Conservation (phyloP, 192 early-diverging fungal genomes). For the Oehlia diaphana region DNA sequence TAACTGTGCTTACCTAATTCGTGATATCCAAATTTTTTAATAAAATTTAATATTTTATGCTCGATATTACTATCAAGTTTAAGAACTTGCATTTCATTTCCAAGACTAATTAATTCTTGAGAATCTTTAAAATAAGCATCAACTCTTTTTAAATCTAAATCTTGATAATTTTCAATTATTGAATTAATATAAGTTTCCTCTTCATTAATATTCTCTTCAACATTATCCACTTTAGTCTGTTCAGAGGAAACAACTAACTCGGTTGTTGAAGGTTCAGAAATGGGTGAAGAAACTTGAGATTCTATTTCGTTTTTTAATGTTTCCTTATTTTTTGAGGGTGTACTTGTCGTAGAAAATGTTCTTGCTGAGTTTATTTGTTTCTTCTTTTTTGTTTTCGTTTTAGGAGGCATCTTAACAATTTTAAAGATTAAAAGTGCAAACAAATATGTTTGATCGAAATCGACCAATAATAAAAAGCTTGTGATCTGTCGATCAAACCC, state of each 20-base stretch:
- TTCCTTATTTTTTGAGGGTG: slow-evolving; percentile 36
- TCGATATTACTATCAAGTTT: slow-evolving; percentile 41
- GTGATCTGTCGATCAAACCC: no score
- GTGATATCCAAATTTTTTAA: slow-evolving; percentile 39
- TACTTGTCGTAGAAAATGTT: slow-evolving; percentile 40
- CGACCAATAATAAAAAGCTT: no score
- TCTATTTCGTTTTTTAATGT: slow-evolving; percentile 3
- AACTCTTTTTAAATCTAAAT: slow-evolving; percentile 34
- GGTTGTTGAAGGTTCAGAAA: background rate
- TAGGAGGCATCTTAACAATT: background rate
- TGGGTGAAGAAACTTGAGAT: background rate
- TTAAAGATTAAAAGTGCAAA: no score
- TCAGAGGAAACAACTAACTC: background rate
- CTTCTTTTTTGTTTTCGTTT: slow-evolving; percentile 38
- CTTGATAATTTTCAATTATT: slow-evolving; percentile 37
- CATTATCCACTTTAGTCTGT: background rate
- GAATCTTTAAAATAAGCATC: slow-evolving; percentile 40
- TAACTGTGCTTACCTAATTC: slow-evolving; percentile 27
- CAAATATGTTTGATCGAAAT: no score
- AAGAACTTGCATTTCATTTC: slow-evolving; percentile 37
- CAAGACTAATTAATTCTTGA: background rate
- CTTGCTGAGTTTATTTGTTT: slow-evolving; percentile 42
- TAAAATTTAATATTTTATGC: slow-evolving; percentile 35
- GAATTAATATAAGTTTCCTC: slow-evolving; percentile 34
- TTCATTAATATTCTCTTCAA: slow-evolving; percentile 28